phyloP scores from a whole-genome alignment of 108 stramenopile species.

The Epithemia pelagica region DNA sequence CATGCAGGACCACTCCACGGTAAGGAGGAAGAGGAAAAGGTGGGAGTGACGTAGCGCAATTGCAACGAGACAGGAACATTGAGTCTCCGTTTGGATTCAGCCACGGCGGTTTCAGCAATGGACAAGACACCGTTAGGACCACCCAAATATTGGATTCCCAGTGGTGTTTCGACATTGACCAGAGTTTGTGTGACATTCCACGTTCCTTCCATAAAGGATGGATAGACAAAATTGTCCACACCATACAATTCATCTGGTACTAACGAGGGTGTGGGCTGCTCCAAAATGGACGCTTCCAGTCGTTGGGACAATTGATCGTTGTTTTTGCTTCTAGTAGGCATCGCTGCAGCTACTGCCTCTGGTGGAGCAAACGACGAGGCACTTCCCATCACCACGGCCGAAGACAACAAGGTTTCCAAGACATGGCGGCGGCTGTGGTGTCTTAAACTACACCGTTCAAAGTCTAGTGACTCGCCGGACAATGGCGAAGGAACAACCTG shows the following conservation, averaged over 20 bases:
- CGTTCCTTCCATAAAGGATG: conserved; percentile 52
- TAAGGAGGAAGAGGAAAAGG: conserved; percentile 27
- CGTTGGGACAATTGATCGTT: too few species aligned
- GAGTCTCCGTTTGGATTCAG: conserved; percentile 38
- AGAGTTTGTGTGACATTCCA: conserved; percentile 78
- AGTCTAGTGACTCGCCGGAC: too few species aligned
- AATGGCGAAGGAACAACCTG: too few species aligned
- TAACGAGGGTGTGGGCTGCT: not conserved
- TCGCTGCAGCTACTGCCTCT: too few species aligned
- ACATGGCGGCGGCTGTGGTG: too few species aligned
- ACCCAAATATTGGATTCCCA: conserved; percentile 65
- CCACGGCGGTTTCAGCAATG: conserved; percentile 51
- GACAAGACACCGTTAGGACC: conserved; percentile 56
- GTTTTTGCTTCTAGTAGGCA: too few species aligned
- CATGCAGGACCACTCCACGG: conserved; percentile 35
- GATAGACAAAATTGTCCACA: conserved; percentile 62
- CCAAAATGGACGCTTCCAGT: not conserved
- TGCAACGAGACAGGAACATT: conserved; percentile 9
- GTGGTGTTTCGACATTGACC: conserved; percentile 43
- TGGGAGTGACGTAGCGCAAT: conserved; percentile 17
- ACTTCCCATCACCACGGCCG: too few species aligned
- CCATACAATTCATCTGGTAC: conserved; percentile 20
- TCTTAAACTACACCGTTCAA: too few species aligned
- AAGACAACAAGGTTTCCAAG: too few species aligned
- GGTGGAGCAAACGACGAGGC: too few species aligned